These are phyloP conservation scores for Ustilago curta DNA, from an alignment of 1,284 basidiomycete genomes.

Conservation along the genomic window DNA sequence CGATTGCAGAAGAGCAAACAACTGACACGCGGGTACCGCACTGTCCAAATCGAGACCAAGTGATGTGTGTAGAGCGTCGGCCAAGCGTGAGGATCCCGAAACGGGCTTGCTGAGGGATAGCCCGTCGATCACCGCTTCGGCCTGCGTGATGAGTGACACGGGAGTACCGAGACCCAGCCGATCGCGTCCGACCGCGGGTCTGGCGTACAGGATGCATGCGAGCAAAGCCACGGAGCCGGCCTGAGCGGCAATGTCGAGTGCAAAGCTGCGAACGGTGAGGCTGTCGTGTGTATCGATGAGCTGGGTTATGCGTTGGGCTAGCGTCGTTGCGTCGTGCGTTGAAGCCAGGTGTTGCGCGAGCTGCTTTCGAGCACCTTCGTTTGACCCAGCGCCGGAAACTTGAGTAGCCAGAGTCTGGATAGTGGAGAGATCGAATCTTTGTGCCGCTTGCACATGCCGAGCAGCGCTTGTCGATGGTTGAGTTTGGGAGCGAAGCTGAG, in stretches of 20 bases:
- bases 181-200: constrained; percentile 31
- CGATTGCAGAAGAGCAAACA: constrained; percentile 9
- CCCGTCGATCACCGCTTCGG: neutral
- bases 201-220: constrained; percentile 29
- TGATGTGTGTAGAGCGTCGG: constrained; percentile 4
- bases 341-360: constrained; percentile 9
- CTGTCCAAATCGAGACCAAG: constrained; percentile 7
- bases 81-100: neutral
- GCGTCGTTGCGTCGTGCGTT: neutral
- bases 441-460: neutral
- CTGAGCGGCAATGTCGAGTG: constrained; percentile 3
- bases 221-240: neutral
- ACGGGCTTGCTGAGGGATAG: neutral
- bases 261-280: constrained; percentile 9
- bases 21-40: constrained; percentile 34
- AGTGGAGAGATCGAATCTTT: constrained; percentile 22
- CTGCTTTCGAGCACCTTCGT: constrained; percentile 5
- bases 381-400: constrained; percentile 3
- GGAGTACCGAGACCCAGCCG: constrained; percentile 15
- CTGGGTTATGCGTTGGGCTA: constrained; percentile 4
- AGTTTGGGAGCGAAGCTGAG: constrained; percentile 1
- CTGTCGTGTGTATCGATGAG: constrained; percentile 40
- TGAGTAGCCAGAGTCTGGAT: constrained; percentile 9
- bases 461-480: neutral
- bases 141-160: constrained; percentile 3